Base-by-base conservation (phyloP, 352 stramenopile genomes). In the Albugo candida region DNA sequence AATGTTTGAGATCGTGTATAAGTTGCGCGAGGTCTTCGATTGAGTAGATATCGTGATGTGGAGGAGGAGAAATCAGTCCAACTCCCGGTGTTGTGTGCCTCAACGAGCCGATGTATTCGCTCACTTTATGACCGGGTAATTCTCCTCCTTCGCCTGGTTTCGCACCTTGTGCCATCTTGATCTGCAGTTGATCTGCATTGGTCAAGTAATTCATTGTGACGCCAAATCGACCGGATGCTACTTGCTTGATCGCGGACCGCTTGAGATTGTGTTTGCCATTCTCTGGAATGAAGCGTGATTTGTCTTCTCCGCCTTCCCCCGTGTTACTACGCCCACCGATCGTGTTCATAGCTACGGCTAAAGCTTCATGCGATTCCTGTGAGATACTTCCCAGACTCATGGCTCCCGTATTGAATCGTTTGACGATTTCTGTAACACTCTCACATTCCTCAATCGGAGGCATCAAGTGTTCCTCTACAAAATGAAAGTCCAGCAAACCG, bases 31-130 rank as follows among this genome's bases (percentile, higher is more conserved):
- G 61, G 76, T 98, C 92, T 66, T 98, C 93, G 54, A 98, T 97
- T 11, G 88, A 97, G 65, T 98, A 98, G 68, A 98, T 97, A 60
- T 98, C 93, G 65, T 98, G 93, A 54, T 98, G 93, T 13, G 93
- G 93, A 36, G 93, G 92, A 43, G 93, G 93, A 2, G 88, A 97
- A 59, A 97, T 97, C 16, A 98, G 67, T 55, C 89, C 89, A 20
- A 97, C 91, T 38, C 93, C 93, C 45, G 87, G 88, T 17, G 88
- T 97, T n/a, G 89, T 97, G 70, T 95, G 81, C n/a, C 92, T 79
- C 64, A 92, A 94, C 27, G 83, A 71, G 2, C 84, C 93, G 65
- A 98, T 98, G 63, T 97, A 97, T 37, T 96, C 74, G 11, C 84
- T 95, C 17, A 96, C 83, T 55, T 98, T 98, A 60, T 94, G 81